Evolutionary conservation across 805 yeast species (phyloP).

Genomic region (Sugiyamaella floridensis): DNA sequence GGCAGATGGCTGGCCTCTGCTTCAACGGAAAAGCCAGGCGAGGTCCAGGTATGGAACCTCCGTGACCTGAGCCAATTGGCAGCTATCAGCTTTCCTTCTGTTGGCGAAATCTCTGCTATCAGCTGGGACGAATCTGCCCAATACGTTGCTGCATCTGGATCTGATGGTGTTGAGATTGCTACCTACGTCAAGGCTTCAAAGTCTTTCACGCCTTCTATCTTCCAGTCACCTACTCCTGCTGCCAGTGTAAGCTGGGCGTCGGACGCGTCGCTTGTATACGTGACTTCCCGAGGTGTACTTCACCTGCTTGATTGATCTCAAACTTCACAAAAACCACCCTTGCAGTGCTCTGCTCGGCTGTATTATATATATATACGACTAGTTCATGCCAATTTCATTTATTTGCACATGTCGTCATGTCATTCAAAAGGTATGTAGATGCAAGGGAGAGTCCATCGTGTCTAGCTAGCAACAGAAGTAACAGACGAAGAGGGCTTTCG

Average conservation of each 20-base stretch:
- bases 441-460: neutral
- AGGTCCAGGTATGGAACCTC: slow-evolving; percentile 43
- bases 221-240: slow-evolving; percentile 1
- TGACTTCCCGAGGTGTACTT: slow-evolving; percentile 17
- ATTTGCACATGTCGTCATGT: neutral
- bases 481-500: neutral
- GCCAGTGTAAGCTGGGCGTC: slow-evolving; percentile 16
- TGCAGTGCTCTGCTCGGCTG: neutral
- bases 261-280: slow-evolving; percentile 13
- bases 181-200: slow-evolving; percentile 38
- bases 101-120: slow-evolving; percentile 12
- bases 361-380: neutral
- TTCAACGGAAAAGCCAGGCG: slow-evolving; percentile 16
- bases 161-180: slow-evolving; percentile 27
- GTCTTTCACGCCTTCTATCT: slow-evolving; percentile 26
- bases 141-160: slow-evolving; percentile 16
- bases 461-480: neutral
- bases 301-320: slow-evolving; percentile 1
- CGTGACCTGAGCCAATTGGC: slow-evolving; percentile 32
- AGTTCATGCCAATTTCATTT: neutral
- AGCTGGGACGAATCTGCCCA: slow-evolving; percentile 27
- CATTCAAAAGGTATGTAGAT: neutral
- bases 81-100: slow-evolving; percentile 3
- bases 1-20: slow-evolving; percentile 54
- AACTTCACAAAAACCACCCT: no score